Base-by-base conservation (phyloP, 2,329 filamentous ascomycete genomes). In the Ophiostoma sp. region DNA sequence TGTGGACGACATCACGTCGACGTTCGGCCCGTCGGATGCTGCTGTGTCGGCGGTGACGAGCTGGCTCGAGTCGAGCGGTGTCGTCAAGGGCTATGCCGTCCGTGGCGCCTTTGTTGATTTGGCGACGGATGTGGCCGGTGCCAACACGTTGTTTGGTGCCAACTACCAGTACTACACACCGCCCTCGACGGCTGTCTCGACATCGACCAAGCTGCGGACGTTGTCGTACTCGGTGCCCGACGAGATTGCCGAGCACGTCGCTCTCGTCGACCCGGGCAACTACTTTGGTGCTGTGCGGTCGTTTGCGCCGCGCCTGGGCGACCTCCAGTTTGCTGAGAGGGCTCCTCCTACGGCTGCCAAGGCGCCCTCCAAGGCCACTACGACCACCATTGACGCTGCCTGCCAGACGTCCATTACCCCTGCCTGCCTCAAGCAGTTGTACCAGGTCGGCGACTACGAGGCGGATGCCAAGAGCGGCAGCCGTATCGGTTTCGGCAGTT, bases 191-290 rank as follows among this genome's bases (percentile, higher is more conserved):
- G 59, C 70, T 0, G 15, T 61, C 3, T 64, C 52, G 48, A 71
- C 73, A 39, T 73, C 77, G 71, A 73, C 74, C n/a, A 86, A 83
- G 77, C 83, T 91, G 63, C 85, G 90, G 52, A 83, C 83, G 11
- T 78, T 84, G 31, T 82, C 85, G 69, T 93, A 92, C 80, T 90
- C 88, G 0, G 84, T 92, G 2, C 91, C 90, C 0, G 82, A 83
- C 71, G 80, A 84, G 11, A 79, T 92, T 3, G 84, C 85, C 72
- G 77, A 82, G 57, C 84, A 89, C 77, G 84, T 92, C 70, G 86
- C 87, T 71, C 84, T 91, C 78, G 87, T 92, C 71, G 88, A 91
- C 78, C 90, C 90, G 1, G 92, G 90, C 1, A 92, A 88, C 12
- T 84, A 87, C 59, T 92, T 92, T 75, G 85, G 84, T 73, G 68